phyloP scores from a whole-genome alignment of 1,139 yeast species.

The Yamadazyma atlantica region DNA sequence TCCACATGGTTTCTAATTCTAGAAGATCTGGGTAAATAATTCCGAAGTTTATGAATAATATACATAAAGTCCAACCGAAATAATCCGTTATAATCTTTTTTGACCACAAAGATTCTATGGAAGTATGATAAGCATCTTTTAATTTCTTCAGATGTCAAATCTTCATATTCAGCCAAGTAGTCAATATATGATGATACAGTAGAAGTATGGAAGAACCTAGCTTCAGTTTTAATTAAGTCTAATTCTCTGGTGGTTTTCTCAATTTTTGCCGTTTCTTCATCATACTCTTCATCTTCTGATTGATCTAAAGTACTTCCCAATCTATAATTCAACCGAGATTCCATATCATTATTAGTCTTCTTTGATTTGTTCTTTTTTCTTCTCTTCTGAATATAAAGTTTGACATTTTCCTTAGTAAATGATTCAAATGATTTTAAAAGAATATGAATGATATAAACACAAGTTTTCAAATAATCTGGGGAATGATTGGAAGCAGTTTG shows the following conservation, averaged over 20 bases:
- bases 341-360: constrained; percentile 28
- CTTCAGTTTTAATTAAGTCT: constrained; percentile 44
- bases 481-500: constrained; percentile 67
- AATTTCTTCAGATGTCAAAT: constrained; percentile 60
- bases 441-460: constrained; percentile 67
- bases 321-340: constrained; percentile 17
- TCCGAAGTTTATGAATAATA: constrained; percentile 31
- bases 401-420: constrained; percentile 62
- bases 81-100: constrained; percentile 60
- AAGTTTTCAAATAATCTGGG: constrained; percentile 58
- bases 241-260: constrained; percentile 50
- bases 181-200: constrained; percentile 54
- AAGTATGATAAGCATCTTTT: constrained; percentile 68
- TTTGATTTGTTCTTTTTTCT: constrained; percentile 29
- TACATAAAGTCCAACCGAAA: constrained; percentile 75
- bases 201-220: constrained; percentile 39
- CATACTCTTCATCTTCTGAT: constrained; percentile 47
- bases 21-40: constrained; percentile 31
- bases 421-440: constrained; percentile 68
- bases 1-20: constrained; percentile 58
- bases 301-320: constrained; percentile 37
- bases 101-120: constrained; percentile 64
- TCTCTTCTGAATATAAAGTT: constrained; percentile 53
- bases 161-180: constrained; percentile 55
- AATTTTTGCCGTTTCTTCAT: constrained; percentile 38